Percentiles rank a stretch among this genome's conserved stretches.
These are phyloP conservation scores for Erysimum pusillum DNA, from an alignment of 441 rosid genomes.

Conservation along the genomic window DNA sequence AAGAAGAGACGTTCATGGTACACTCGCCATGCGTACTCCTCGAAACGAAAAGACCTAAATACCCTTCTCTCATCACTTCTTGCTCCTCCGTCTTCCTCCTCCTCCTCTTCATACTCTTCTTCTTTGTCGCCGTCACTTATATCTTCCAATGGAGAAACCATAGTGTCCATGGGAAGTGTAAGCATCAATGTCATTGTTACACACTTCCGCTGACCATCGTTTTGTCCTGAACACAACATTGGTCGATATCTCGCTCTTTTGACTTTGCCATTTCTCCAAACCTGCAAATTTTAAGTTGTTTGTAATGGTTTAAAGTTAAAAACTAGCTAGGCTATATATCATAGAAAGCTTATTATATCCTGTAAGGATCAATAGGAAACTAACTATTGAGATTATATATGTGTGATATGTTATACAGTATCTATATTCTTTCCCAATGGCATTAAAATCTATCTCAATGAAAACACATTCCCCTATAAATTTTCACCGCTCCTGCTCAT, in stretches of 20 bases:
- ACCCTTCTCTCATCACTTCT: constrained; percentile 19
- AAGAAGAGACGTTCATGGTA: constrained; percentile 66
- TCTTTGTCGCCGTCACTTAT: constrained; percentile 3
- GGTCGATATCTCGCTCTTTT: constrained; percentile 80
- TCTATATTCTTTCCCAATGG: constrained; percentile 20
- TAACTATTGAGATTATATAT: background rate
- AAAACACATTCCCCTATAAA: constrained; percentile 7
- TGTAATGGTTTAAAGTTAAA: background rate
- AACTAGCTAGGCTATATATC: constrained; percentile 12
- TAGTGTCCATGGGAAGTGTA: constrained; percentile 63
- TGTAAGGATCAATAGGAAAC: background rate
- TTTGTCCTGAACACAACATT: constrained; percentile 46
- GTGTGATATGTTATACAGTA: background rate
- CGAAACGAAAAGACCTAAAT: constrained; percentile 68
- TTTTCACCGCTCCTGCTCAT: background rate
- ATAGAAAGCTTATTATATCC: background rate
- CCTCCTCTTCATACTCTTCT: constrained; percentile 20
- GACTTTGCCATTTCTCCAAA: constrained; percentile 81
- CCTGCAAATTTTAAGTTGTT: constrained; percentile 46
- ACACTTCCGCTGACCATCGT: constrained; percentile 27
- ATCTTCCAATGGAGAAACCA: constrained; percentile 56
- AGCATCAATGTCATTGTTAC: constrained; percentile 66
- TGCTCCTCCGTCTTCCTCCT: constrained; percentile 4
- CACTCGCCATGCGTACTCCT: constrained; percentile 86
- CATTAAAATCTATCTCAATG: constrained; percentile 4